Percentiles rank a stretch among this genome's conserved stretches.
These are phyloP conservation scores for Sugiyamaella neomexicana DNA, from an alignment of 1,139 yeast genomes.

Conservation along the genomic window DNA sequence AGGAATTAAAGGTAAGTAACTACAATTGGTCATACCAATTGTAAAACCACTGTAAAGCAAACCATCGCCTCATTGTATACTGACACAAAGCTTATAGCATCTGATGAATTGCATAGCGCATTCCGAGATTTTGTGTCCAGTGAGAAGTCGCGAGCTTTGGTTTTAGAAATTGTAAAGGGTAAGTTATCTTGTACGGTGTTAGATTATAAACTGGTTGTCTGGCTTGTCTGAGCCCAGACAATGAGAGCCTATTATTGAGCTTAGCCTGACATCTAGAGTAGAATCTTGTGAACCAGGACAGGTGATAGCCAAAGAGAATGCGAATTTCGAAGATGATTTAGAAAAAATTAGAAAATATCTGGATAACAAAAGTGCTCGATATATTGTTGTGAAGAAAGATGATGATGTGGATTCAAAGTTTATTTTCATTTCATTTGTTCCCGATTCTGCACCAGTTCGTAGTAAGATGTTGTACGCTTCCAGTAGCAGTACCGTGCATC, in stretches of 20 bases:
- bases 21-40: background rate
- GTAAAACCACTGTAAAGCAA: too few species aligned
- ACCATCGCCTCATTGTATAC: background rate
- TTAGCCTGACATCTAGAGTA: conserved; percentile 19
- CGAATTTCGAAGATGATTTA: conserved; percentile 43
- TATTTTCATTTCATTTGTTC: conserved; percentile 78
- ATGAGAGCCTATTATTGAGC: background rate
- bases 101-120: conserved; percentile 29
- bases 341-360: conserved; percentile 42
- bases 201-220: too few species aligned
- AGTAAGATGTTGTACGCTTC: conserved; percentile 94
- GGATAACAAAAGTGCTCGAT: conserved; percentile 56
- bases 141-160: conserved; percentile 32
- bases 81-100: conserved; percentile 20
- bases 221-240: background rate
- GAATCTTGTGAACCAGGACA: conserved; percentile 41
- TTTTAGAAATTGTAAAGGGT: conserved; percentile 33
- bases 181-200: background rate
- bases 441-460: conserved; percentile 80
- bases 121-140: conserved; percentile 30
- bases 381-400: conserved; percentile 53
- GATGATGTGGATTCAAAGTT: conserved; percentile 35
- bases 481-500: conserved; percentile 70
- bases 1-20: conserved; percentile 30
- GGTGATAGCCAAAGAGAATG: conserved; percentile 34